Base-by-base conservation (phyloP, 257 asterid genomes). In the Fraxinus anomala region DNA sequence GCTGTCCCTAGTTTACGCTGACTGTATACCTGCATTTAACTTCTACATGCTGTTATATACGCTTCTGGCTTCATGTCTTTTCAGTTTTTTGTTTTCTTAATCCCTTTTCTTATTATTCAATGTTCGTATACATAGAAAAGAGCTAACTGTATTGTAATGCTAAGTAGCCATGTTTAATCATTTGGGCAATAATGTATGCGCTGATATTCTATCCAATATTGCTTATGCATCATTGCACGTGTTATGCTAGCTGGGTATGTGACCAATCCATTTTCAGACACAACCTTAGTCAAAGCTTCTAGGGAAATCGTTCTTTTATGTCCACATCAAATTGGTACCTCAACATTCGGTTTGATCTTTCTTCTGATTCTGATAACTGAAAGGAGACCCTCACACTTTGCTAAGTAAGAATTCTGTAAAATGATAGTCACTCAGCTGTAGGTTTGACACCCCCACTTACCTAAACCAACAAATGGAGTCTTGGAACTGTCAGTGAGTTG, bases 1-100 rank as follows among this genome's bases (percentile, higher is more conserved):
- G 40, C 56, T 59, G 49, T 76, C 59, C 76, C 37, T 42, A 77
- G 67, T 82, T 76, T 65, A 68, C 59, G 65, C 16, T 63, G 68
- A 24, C 68, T 63, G 11, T 63, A 24, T 30, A 24, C 31, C 68
- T 23, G 33, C 33, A 63, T 24, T 63, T 63, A 63, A 63, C 69
- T 23, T 24, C 17, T 24, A 63, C 19, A 23, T 11, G 30, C 33
- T 63, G 31, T 26, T 23, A 63, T 23, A 23, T 14, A 47, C 14
- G 54, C 54, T 47, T 40, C 47, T 11, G 24, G 67, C 12, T n/a
- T 61, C 33, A 21, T 2, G 31, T 61, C 31, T 21, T 63, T 10
- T 23, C 14, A 63, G 31, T 63, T 21, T 21, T 63, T 63, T 17
- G 3, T 61, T 24, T 56, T 56, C 12, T 23, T 23, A 24, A 23